phyloP scores from a whole-genome alignment of 257 asterid species.

The Solanum pinnatisectum region DNA sequence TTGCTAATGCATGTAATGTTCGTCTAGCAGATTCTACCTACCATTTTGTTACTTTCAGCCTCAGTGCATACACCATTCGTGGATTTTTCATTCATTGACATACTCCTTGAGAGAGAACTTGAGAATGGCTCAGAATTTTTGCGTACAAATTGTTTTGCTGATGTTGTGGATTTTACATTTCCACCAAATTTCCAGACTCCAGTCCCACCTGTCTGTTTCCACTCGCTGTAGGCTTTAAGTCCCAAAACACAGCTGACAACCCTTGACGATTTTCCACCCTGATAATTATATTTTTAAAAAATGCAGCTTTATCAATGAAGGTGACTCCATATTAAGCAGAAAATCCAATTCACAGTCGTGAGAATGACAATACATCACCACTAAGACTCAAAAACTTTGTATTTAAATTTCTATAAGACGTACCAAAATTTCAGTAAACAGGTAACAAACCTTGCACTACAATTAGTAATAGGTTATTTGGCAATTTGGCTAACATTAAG shows the following conservation, averaged over 20 bases:
- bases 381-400: neutral
- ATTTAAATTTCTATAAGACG: neutral
- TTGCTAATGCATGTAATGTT: neutral
- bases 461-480: neutral
- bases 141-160: constrained; percentile 70
- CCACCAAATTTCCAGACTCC: constrained; percentile 94
- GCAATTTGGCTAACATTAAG: neutral
- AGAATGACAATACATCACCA: neutral
- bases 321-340: neutral
- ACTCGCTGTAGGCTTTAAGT: constrained; percentile 70
- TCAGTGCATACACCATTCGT: constrained; percentile 26
- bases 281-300: constrained; percentile 1
- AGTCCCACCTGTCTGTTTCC: constrained; percentile 73
- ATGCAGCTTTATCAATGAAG: neutral
- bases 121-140: constrained; percentile 86
- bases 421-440: neutral
- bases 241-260: constrained; percentile 85
- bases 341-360: neutral
- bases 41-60: constrained; percentile 42
- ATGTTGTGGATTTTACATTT: constrained; percentile 47
- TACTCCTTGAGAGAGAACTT: constrained; percentile 46
- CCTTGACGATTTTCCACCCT: constrained; percentile 97
- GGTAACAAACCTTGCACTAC: neutral
- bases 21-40: constrained; percentile 14
- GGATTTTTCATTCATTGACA: constrained; percentile 44